Conservation (phyloP, 306 rosid genomes). For the Medicago arabica region DNA sequence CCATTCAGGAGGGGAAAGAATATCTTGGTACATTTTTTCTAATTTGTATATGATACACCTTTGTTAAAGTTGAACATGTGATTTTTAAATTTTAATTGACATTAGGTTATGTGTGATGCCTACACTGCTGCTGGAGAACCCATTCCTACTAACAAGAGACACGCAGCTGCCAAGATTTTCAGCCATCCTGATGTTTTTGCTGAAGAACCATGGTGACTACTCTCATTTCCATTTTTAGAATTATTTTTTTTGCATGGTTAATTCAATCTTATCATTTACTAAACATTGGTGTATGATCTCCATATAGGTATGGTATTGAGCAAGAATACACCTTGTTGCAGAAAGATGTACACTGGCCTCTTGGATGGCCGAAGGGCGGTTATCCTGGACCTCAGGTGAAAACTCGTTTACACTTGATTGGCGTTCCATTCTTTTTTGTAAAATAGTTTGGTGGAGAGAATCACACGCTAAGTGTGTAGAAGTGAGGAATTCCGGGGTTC, state of each 20-base stretch:
- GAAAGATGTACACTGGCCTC: slow-evolving; percentile 77
- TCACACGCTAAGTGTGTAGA: no score
- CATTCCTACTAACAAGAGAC: slow-evolving; percentile 74
- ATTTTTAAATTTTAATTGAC: neutral
- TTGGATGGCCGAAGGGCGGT: slow-evolving; percentile 93
- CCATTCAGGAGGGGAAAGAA: slow-evolving; percentile 89
- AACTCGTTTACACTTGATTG: neutral
- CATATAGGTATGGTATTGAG: slow-evolving; percentile 85
- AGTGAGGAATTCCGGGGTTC: no score
- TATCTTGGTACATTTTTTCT: slow-evolving; percentile 62
- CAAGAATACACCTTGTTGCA: slow-evolving; percentile 95
- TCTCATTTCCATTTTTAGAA: neutral
- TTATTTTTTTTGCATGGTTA: neutral
- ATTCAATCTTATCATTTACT: slow-evolving; percentile 2
- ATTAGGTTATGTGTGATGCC: slow-evolving; percentile 74
- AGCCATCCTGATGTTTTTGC: slow-evolving; percentile 67
- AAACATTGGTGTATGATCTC: slow-evolving; percentile 13
- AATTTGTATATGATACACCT: neutral
- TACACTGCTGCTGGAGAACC: slow-evolving; percentile 75
- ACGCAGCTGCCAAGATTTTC: slow-evolving; percentile 69
- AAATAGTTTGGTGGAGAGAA: no score
- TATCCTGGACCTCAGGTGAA: slow-evolving; percentile 89
- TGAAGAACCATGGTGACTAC: slow-evolving; percentile 66
- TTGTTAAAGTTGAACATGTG: slow-evolving; percentile 1
- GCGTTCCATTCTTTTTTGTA: neutral